Evolutionary conservation across 2,329 filamentous ascomycete genomes (phyloP).

Genomic region (Fusarium miscanthi): DNA sequence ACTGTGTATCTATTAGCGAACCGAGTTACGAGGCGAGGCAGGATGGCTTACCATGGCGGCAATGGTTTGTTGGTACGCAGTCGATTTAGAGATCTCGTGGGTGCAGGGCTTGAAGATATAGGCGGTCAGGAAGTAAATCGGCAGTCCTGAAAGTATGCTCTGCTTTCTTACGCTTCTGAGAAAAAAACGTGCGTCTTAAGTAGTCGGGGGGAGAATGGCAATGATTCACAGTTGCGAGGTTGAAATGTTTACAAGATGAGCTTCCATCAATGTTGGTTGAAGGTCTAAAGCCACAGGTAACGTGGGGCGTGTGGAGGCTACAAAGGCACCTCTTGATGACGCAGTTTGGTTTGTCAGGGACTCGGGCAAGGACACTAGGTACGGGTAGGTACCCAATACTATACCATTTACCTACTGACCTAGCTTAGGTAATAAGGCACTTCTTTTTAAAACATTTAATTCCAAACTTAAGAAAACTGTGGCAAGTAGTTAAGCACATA

Average conservation of each 20-base stretch:
- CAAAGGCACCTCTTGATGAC: constrained; percentile 51
- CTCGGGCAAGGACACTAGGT: not conserved
- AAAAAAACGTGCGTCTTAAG: not conserved
- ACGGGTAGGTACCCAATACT: too few species aligned
- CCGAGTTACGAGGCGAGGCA: not conserved
- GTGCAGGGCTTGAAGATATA: not conserved
- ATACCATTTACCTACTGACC: not conserved
- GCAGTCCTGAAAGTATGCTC: not conserved
- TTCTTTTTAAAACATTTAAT: not conserved
- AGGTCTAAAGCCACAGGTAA: constrained; percentile 22
- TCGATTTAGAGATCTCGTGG: constrained; percentile 15
- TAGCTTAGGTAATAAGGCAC: not conserved
- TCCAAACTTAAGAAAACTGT: not conserved
- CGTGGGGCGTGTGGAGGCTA: constrained; percentile 37
- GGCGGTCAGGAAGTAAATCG: constrained; percentile 32
- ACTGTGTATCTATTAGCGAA: constrained; percentile 20
- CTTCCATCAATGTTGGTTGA: constrained; percentile 22
- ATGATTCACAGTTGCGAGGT: constrained; percentile 1
- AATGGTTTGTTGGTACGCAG: constrained; percentile 1
- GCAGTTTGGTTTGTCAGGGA: constrained; percentile 45
- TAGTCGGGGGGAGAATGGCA: not conserved
- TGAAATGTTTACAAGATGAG: constrained; percentile 19
- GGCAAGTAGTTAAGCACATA: not conserved
- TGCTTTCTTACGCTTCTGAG: not conserved
- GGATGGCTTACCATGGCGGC: constrained; percentile 38